Percentiles rank a stretch among this genome's conserved stretches.
Conservation (phyloP, 495 filamentous ascomycete species). For the Lineolata rhizophorae region DNA sequence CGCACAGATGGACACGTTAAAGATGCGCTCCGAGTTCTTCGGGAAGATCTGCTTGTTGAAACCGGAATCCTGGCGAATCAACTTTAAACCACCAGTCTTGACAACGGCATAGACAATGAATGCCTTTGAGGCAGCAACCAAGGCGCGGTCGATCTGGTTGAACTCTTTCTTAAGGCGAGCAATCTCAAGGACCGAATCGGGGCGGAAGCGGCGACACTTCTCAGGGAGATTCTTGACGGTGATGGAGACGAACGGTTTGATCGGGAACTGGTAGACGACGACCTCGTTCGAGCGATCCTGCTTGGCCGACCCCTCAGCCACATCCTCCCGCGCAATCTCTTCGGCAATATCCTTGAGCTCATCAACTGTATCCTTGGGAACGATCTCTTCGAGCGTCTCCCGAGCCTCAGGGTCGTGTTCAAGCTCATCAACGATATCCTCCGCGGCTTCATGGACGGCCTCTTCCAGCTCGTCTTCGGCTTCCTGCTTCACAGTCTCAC, state of each 20-base stretch:
- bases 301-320: constrained; percentile 43
- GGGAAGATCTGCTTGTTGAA: constrained; percentile 76
- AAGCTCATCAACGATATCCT: constrained; percentile 31
- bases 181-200: constrained; percentile 64
- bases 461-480: constrained; percentile 19
- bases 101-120: constrained; percentile 87
- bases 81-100: constrained; percentile 72
- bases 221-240: constrained; percentile 20
- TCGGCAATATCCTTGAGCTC: constrained; percentile 34
- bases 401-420: constrained; percentile 29
- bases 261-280: constrained; percentile 80
- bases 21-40: constrained; percentile 69
- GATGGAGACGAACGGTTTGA: constrained; percentile 86
- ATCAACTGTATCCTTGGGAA: constrained; percentile 29
- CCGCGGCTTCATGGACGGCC: constrained; percentile 23
- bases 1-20: constrained; percentile 69
- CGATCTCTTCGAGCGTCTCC: constrained; percentile 24
- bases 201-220: constrained; percentile 25
- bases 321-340: constrained; percentile 27
- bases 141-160: constrained; percentile 83
- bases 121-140: constrained; percentile 71
- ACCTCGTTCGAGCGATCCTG: constrained; percentile 44
- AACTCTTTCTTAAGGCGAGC: constrained; percentile 90
- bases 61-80: constrained; percentile 87
- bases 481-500: constrained; percentile 13